phyloP scores from a whole-genome alignment of 768 basidiomycete species.

The Rossbeevera mucosa region DNA sequence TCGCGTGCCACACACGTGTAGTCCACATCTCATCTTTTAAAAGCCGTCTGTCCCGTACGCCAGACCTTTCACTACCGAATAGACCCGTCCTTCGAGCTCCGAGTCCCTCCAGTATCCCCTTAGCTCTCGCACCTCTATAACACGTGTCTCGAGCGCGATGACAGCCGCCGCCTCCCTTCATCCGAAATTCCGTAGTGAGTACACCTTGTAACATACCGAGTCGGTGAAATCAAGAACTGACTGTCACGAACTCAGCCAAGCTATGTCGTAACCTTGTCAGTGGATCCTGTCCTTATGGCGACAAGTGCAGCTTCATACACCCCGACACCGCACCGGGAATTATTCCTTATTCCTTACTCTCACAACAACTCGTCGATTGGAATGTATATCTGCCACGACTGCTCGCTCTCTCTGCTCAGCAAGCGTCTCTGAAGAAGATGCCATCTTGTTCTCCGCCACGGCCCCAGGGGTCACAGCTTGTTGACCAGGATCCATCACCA shows the following conservation, averaged over 20 bases:
- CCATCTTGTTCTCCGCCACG: slow-evolving; percentile 1
- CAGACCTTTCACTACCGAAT: slow-evolving; percentile 10
- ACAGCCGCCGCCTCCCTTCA: slow-evolving; percentile 11
- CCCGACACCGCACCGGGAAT: slow-evolving; percentile 10
- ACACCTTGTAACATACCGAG: not conserved
- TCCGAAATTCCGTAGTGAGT: slow-evolving; percentile 33
- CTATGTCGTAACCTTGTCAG: slow-evolving; percentile 34
- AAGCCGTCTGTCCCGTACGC: slow-evolving; percentile 19
- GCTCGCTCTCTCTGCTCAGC: slow-evolving; percentile 8
- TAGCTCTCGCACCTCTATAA: not conserved
- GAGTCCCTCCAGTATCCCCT: not conserved
- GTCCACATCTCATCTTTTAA: slow-evolving; percentile 30
- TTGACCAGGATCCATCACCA: slow-evolving; percentile 21
- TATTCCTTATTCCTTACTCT: slow-evolving; percentile 14
- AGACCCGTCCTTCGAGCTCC: not conserved
- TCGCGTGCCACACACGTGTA: slow-evolving; percentile 33
- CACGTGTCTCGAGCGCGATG: slow-evolving; percentile 9
- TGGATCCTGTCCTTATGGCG: slow-evolving; percentile 36
- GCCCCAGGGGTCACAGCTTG: slow-evolving; percentile 4
- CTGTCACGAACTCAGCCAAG: slow-evolving; percentile 27
- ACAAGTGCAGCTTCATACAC: slow-evolving; percentile 38
- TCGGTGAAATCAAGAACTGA: slow-evolving; percentile 2
- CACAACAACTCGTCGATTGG: slow-evolving; percentile 16
- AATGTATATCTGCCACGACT: slow-evolving; percentile 15
- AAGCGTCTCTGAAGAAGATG: not conserved